These are phyloP conservation scores for Monosporascus sp. DNA, from an alignment of 2,329 filamentous ascomycete species.

Conservation along the genomic window DNA sequence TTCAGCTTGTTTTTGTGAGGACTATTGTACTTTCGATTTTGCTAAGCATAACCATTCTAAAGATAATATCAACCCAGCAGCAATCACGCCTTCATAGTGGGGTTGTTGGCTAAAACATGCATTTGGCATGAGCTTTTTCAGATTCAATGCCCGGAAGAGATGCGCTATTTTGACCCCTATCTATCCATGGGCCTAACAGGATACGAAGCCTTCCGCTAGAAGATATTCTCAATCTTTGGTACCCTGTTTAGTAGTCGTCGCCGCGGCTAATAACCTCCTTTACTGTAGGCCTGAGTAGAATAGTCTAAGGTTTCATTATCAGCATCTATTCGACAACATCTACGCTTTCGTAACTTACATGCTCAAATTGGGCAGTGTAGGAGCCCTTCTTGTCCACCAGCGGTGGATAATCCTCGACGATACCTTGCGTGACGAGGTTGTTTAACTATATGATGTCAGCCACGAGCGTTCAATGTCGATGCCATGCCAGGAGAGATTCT, in stretches of 20 bases:
- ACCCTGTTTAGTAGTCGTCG: constrained; percentile 64
- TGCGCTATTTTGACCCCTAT: neutral
- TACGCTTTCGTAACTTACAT: constrained; percentile 56
- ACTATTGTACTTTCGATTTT: no score
- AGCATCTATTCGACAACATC: constrained; percentile 1
- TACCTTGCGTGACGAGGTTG: constrained; percentile 73
- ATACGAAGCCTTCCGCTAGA: no score
- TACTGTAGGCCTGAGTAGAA: constrained; percentile 69
- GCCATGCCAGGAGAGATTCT: constrained; percentile 23
- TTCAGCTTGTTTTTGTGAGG: no score
- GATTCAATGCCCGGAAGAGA: neutral
- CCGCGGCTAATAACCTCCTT: constrained; percentile 86
- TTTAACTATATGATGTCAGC: constrained; percentile 58
- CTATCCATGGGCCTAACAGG: neutral
- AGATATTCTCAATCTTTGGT: constrained; percentile 2
- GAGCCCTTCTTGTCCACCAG: constrained; percentile 89
- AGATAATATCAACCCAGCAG: no score
- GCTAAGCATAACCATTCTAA: no score
- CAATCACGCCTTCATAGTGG: no score
- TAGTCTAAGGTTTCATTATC: constrained; percentile 50
- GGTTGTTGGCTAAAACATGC: no score
- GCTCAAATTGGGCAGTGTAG: constrained; percentile 91
- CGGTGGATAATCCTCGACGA: constrained; percentile 87
- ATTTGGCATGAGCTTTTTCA: no score
- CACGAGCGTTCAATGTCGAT: neutral